Percentiles rank a stretch among this genome's conserved stretches.
Conservation (phyloP, 805 yeast species). For the Saccharomycopsis microspora region DNA sequence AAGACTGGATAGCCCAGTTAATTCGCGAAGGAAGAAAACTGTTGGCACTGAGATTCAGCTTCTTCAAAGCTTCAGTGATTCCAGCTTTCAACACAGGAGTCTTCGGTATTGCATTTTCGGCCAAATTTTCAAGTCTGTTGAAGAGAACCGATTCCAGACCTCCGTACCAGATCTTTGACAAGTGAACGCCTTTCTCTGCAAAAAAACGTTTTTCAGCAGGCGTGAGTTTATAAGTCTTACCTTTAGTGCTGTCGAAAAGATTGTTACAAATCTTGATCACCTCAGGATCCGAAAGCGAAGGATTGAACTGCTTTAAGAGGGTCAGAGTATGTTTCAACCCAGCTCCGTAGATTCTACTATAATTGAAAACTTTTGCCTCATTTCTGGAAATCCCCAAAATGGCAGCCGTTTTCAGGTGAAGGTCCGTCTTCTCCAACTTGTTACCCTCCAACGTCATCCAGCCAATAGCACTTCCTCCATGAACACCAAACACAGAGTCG, state of each 20-base stretch:
- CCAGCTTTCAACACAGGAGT: conserved; percentile 94
- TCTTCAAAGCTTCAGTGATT: conserved; percentile 72
- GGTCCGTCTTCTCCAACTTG: conserved; percentile 81
- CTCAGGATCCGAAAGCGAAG: conserved; percentile 50
- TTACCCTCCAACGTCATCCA: conserved; percentile 99
- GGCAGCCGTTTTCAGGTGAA: conserved; percentile 87
- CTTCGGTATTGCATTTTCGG: conserved; percentile 65
- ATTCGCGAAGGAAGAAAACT: conserved; percentile 79
- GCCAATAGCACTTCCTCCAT: conserved; percentile 94
- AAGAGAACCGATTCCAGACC: conserved; percentile 92
- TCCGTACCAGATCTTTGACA: conserved; percentile 55
- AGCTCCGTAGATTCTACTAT: conserved; percentile 97
- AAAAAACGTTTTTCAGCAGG: conserved; percentile 23
- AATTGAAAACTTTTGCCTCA: conserved; percentile 92
- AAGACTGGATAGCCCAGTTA: conserved; percentile 97
- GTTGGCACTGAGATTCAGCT: conserved; percentile 49
- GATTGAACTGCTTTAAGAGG: conserved; percentile 75
- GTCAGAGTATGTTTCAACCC: conserved; percentile 85
- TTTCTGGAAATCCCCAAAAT: conserved; percentile 82
- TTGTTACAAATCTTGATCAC: conserved; percentile 54
- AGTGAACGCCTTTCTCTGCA: conserved; percentile 17
- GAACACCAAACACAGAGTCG: conserved; percentile 77
- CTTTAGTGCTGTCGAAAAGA: conserved; percentile 78
- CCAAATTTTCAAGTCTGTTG: conserved; percentile 79
- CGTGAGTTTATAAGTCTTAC: conserved; percentile 26